phyloP scores from a whole-genome alignment of 768 basidiomycete species.

The Kondoa subrosea region DNA sequence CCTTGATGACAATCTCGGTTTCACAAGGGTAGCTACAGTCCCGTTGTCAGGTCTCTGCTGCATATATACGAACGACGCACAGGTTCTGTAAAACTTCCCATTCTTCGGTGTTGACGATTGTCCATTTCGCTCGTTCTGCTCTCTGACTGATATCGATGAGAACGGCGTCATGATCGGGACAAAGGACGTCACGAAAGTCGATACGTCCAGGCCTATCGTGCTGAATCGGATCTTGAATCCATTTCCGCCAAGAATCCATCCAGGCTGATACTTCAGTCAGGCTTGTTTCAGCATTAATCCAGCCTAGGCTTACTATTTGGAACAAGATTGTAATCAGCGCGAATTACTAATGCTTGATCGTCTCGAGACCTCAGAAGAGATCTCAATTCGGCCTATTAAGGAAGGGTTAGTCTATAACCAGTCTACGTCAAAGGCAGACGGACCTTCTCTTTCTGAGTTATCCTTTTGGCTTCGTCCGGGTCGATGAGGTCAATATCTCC shows the following conservation, averaged over 20 bases:
- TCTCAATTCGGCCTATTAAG: background rate
- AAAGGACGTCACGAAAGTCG: background rate
- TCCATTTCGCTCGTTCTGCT: background rate
- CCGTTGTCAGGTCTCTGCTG: background rate
- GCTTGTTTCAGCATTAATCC: background rate
- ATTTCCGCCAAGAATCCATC: background rate
- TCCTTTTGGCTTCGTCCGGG: no score
- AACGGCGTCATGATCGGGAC: background rate
- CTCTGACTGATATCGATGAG: background rate
- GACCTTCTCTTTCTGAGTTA: no score
- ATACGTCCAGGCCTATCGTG: background rate
- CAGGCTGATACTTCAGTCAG: background rate
- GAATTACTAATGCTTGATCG: no score
- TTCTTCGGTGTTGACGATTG: background rate
- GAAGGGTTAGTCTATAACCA: background rate
- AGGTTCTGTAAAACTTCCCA: background rate
- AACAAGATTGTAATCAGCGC: background rate
- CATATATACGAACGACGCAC: background rate
- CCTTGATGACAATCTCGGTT: constrained; percentile 42
- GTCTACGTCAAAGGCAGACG: background rate
- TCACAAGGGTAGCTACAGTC: constrained; percentile 24
- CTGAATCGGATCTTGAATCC: background rate
- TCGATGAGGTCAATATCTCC: constrained; percentile 39
- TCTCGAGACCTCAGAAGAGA: no score
- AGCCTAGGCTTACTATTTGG: background rate